Conservation (phyloP, 257 asterid species). For the Solanum ossicruentum region DNA sequence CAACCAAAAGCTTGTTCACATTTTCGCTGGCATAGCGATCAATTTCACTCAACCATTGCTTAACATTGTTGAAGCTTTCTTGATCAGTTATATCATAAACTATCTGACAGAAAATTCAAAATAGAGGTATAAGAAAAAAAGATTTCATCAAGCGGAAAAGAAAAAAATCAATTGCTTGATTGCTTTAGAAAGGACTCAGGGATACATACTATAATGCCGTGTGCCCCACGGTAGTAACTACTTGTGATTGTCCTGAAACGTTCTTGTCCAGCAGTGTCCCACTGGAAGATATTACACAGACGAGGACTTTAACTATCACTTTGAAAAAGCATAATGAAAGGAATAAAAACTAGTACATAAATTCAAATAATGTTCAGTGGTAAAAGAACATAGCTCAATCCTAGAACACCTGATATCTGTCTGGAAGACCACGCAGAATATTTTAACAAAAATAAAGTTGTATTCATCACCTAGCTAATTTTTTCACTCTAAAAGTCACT, state of each 20-base stretch:
- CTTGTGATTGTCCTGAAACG: slow-evolving; percentile 87
- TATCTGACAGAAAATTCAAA: slow-evolving; percentile 28
- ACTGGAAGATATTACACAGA: slow-evolving; percentile 18
- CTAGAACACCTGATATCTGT: background rate
- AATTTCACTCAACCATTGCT: slow-evolving; percentile 79
- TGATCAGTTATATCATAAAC: slow-evolving; percentile 70
- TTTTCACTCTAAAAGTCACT: background rate
- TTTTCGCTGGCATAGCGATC: slow-evolving; percentile 80
- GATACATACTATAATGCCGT: slow-evolving; percentile 67
- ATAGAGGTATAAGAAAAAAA: background rate
- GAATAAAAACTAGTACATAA: background rate
- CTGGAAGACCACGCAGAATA: background rate
- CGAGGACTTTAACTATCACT: background rate
- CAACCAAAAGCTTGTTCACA: slow-evolving; percentile 77
- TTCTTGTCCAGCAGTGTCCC: slow-evolving; percentile 96
- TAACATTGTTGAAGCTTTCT: slow-evolving; percentile 77
- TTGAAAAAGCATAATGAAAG: background rate
- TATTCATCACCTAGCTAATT: background rate
- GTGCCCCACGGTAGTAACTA: slow-evolving; percentile 92
- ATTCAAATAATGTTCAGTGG: background rate
- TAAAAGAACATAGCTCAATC: background rate
- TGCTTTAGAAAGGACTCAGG: background rate
- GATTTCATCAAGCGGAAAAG: background rate
- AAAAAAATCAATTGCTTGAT: background rate
- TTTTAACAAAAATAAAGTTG: background rate